These are phyloP conservation scores for Hypoxylon sp. DNA, from an alignment of 2,329 filamentous ascomycete genomes.

Conservation along the genomic window DNA sequence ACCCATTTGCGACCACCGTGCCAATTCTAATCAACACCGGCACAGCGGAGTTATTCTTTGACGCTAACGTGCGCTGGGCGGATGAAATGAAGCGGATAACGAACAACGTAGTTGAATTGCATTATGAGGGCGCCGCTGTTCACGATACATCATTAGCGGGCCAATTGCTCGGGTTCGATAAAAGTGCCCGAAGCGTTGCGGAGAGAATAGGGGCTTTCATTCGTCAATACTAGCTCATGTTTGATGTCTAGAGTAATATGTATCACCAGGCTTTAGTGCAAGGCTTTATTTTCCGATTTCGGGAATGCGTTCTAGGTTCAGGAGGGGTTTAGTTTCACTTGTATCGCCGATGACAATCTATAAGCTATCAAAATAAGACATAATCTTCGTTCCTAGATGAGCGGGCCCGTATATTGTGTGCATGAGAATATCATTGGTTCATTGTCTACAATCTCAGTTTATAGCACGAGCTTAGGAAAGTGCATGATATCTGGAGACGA, in stretches of 20 bases:
- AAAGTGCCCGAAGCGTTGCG: constrained; percentile 50
- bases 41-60: constrained; percentile 53
- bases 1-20: constrained; percentile 46
- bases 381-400: background rate
- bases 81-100: constrained; percentile 53
- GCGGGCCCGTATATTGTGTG: background rate
- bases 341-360: too few relatives aligned
- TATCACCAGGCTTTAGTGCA: background rate
- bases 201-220: constrained; percentile 46
- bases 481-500: background rate
- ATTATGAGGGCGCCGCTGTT: constrained; percentile 58
- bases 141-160: constrained; percentile 65
- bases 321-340: background rate
- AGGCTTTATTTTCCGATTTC: background rate
- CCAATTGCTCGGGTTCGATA: constrained; percentile 59
- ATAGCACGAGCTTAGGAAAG: too few relatives aligned
- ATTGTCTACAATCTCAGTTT: background rate
- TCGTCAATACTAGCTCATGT: background rate
- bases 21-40: constrained; percentile 48
- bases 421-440: background rate
- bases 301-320: background rate
- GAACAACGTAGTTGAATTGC: constrained; percentile 54
- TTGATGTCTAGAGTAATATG: background rate
- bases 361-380: background rate
- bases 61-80: constrained; percentile 71